Percentiles rank a stretch among this genome's conserved stretches.
Evolutionary conservation across 2,329 filamentous ascomycete species (phyloP).

Genomic region (Talaromyces rugulosus): DNA sequence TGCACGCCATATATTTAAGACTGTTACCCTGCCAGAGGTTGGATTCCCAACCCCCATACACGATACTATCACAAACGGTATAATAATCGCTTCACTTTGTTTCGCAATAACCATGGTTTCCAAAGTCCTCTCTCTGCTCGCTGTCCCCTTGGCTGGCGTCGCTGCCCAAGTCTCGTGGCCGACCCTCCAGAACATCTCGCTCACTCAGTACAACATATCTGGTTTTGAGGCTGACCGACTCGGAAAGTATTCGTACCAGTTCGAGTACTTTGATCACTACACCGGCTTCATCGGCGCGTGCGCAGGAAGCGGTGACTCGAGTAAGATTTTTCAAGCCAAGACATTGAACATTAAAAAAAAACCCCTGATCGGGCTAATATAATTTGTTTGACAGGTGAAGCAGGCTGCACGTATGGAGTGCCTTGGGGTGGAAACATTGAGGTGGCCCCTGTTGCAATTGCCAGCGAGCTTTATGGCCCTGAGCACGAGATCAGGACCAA

Average conservation of each 20-base stretch:
- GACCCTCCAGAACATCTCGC: neutral
- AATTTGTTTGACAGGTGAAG: neutral
- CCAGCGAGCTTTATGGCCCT: neutral
- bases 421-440: neutral
- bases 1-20: neutral
- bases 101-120: neutral
- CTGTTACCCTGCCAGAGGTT: neutral
- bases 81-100: neutral
- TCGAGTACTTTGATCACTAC: neutral
- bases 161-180: neutral
- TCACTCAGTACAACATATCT: neutral
- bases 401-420: neutral
- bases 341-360: neutral
- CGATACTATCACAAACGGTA: too few species aligned
- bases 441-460: neutral
- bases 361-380: neutral
- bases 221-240: neutral
- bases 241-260: neutral
- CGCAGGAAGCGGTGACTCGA: neutral
- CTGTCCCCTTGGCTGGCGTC: neutral
- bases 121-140: neutral
- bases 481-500: neutral
- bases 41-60: neutral
- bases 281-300: neutral
- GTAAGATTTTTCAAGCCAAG: neutral